These are phyloP conservation scores for Blastocystis sp. DNA, from an alignment of 352 stramenopile species.

Conservation along the genomic window DNA sequence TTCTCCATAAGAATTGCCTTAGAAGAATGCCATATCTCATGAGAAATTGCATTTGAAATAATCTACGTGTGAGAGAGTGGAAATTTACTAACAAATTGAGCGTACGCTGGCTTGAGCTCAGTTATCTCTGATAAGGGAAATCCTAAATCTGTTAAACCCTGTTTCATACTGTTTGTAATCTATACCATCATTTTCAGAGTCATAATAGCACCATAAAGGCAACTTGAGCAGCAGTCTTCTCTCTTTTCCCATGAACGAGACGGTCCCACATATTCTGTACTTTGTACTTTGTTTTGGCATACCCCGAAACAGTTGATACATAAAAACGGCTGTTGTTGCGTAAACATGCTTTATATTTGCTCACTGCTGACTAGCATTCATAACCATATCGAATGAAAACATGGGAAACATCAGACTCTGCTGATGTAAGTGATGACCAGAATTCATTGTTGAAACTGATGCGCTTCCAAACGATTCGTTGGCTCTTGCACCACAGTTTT, in stretches of 20 bases:
- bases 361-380: not conserved
- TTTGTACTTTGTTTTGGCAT: conserved; percentile 44
- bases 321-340: conserved; percentile 7
- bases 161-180: conserved; percentile 49
- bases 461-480: conserved; percentile 1
- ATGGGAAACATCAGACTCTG: not conserved
- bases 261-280: not conserved
- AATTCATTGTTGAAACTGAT: not conserved
- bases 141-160: not conserved
- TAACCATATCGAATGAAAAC: not conserved
- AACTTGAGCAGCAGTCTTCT: conserved; percentile 16
- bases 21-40: not conserved
- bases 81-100: conserved; percentile 13
- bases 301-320: not conserved
- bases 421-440: not conserved
- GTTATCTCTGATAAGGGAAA: not conserved
- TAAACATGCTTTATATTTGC: not conserved
- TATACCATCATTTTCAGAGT: not conserved
- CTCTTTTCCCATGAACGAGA: conserved; percentile 18
- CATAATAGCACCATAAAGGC: not conserved
- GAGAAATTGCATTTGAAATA: not conserved
- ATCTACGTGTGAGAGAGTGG: not conserved
- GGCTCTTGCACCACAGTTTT: not conserved
- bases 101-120: not conserved
- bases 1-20: not conserved